Evolutionary conservation across 169 alveolate species (phyloP).

Genomic region (Plasmodium vinckei): DNA sequence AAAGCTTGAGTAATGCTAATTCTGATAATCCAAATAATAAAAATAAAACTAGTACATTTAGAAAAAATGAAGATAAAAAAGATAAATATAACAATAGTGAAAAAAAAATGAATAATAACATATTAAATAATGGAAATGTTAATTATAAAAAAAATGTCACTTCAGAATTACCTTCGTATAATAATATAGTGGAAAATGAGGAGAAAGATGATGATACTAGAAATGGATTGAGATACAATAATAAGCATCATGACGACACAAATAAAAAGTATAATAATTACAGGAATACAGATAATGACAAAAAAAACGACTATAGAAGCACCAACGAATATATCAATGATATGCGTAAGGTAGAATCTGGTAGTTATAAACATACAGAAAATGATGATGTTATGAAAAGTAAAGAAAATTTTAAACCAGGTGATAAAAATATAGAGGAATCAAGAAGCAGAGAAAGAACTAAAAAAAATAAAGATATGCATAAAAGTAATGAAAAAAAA

Average conservation of each 20-base stretch:
- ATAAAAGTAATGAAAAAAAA: constrained; percentile 15
- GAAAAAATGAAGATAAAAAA: constrained; percentile 24
- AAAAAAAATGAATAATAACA: constrained; percentile 4
- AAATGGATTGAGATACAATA: constrained; percentile 18
- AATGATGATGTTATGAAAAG: neutral
- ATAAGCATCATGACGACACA: neutral
- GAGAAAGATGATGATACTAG: neutral
- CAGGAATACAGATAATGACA: constrained; percentile 11
- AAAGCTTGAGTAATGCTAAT: neutral
- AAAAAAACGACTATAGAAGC: constrained; percentile 16
- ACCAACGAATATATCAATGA: neutral
- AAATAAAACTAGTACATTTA: neutral
- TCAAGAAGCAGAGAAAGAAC: constrained; percentile 4
- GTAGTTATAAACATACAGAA: constrained; percentile 4
- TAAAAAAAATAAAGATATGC: constrained; percentile 1
- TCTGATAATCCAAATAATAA: constrained; percentile 2
- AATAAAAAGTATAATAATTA: constrained; percentile 11
- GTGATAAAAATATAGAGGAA: constrained; percentile 3
- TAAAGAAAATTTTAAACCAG: neutral
- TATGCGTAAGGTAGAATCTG: neutral
- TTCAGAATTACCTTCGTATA: neutral
- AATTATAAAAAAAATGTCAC: constrained; percentile 1
- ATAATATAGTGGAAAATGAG: neutral
- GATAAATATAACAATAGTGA: constrained; percentile 27
- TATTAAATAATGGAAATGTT: neutral